Percentiles rank a stretch among this genome's conserved stretches.
Conservation (phyloP, 169 alveolate genomes). For the Plasmodium cynomolgi region DNA sequence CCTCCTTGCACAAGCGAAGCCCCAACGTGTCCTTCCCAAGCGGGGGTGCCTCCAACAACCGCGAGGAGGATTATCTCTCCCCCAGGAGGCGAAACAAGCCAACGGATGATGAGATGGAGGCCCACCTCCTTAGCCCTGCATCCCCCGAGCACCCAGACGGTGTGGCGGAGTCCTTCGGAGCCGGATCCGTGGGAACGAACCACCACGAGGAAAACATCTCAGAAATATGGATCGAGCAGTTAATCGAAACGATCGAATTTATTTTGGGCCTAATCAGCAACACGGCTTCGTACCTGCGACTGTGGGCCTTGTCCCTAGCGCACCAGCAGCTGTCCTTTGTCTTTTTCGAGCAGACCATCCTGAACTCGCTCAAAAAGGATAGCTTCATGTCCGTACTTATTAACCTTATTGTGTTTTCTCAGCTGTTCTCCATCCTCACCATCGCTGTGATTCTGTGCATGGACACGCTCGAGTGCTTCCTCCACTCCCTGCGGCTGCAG, state of each 20-base stretch:
- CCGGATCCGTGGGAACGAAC: constrained; percentile 32
- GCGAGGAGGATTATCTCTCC: background rate
- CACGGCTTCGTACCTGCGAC: constrained; percentile 99
- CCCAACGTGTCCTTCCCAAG: background rate
- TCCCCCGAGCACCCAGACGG: constrained; percentile 44
- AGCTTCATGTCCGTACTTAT: constrained; percentile 60
- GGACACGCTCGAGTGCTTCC: constrained; percentile 99
- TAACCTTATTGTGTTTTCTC: constrained; percentile 86
- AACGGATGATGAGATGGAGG: constrained; percentile 78
- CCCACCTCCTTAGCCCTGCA: constrained; percentile 78
- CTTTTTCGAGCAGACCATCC: constrained; percentile 91
- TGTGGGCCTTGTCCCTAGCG: constrained; percentile 99
- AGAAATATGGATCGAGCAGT: constrained; percentile 95
- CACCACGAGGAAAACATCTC: constrained; percentile 82
- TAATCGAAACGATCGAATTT: constrained; percentile 99
- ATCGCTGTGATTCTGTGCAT: constrained; percentile 96
- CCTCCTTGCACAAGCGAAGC: background rate
- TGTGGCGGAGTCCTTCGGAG: background rate
- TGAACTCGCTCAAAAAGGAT: constrained; percentile 65
- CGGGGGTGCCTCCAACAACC: background rate
- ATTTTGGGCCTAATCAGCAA: constrained; percentile 98
- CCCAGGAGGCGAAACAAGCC: constrained; percentile 1
- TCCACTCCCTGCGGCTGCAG: constrained; percentile 99
- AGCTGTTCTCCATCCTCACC: constrained; percentile 93
- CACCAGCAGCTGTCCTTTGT: constrained; percentile 97